A percentile compares a stretch with the other conserved stretches of the same genome.
phyloP scores from a whole-genome alignment of 352 stramenopile species.

The Phytopythium delawarense region DNA sequence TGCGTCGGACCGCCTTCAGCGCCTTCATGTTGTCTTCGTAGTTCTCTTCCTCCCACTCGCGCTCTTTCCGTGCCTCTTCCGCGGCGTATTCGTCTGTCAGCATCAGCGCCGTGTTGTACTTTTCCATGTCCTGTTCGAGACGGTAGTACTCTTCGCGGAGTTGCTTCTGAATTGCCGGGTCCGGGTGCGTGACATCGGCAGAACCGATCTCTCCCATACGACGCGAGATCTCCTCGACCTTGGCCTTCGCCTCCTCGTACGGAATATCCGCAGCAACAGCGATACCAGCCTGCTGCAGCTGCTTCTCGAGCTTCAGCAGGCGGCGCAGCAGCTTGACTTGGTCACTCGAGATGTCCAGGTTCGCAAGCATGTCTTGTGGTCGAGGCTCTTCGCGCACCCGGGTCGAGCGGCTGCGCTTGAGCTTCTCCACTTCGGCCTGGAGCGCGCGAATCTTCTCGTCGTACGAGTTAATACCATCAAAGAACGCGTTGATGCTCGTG shows the following conservation, averaged over 20 bases:
- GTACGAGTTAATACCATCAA: constrained; percentile 81
- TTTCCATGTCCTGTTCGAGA: constrained; percentile 93
- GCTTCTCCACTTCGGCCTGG: constrained; percentile 81
- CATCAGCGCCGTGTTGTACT: constrained; percentile 91
- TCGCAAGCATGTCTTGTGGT: constrained; percentile 59
- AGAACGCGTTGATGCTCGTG: constrained; percentile 66
- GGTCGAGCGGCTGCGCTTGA: constrained; percentile 55
- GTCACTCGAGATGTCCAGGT: constrained; percentile 68
- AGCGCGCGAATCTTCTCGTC: constrained; percentile 78
- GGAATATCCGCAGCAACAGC: constrained; percentile 91
- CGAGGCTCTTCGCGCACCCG: constrained; percentile 48
- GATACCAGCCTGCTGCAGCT: constrained; percentile 81
- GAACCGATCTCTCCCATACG: constrained; percentile 92
- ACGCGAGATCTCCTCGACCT: constrained; percentile 88
- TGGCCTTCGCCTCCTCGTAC: constrained; percentile 89
- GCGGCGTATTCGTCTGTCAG: constrained; percentile 91
- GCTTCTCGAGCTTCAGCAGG: constrained; percentile 80
- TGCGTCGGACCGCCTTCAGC: constrained; percentile 84
- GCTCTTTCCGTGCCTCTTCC: constrained; percentile 88
- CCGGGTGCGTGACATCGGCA: constrained; percentile 85
- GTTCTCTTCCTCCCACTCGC: constrained; percentile 91
- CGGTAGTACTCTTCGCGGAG: constrained; percentile 92
- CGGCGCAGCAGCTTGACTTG: constrained; percentile 78
- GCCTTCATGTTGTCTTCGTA: constrained; percentile 82
- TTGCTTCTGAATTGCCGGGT: constrained; percentile 73